Conservation (phyloP, 179 eudicot species). For the Beta macrorhiza region DNA sequence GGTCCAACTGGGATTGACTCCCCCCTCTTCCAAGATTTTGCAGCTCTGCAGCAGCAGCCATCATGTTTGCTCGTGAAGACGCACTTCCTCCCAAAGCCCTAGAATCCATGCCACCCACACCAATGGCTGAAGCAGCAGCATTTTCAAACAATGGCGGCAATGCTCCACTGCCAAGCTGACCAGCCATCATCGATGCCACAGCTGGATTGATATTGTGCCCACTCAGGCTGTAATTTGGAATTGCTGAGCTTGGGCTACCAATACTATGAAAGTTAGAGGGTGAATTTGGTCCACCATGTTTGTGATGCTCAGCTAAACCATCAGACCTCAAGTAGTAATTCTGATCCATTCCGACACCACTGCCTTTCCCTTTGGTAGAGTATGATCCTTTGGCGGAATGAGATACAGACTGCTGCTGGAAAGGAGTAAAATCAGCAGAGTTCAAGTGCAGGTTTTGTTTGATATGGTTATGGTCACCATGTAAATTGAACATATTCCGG, state of each 20-base stretch:
- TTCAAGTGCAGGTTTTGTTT: slow-evolving; percentile 43
- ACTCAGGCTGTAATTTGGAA: slow-evolving; percentile 63
- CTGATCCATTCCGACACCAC: slow-evolving; percentile 33
- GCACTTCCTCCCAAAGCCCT: slow-evolving; percentile 38
- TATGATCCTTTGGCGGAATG: slow-evolving; percentile 39
- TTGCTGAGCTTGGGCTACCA: slow-evolving; percentile 56
- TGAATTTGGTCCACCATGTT: slow-evolving; percentile 52
- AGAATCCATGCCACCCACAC: slow-evolving; percentile 41
- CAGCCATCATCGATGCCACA: slow-evolving; percentile 62
- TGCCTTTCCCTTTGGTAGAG: slow-evolving; percentile 34
- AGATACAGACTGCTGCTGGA: slow-evolving; percentile 46
- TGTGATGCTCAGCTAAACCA: slow-evolving; percentile 53
- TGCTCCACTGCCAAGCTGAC: slow-evolving; percentile 56
- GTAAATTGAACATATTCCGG: slow-evolving; percentile 49
- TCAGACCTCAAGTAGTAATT: slow-evolving; percentile 40
- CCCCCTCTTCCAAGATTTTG: slow-evolving; percentile 39
- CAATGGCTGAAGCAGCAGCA: slow-evolving; percentile 51
- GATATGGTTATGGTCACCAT: slow-evolving; percentile 47
- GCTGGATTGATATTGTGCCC: slow-evolving; percentile 70
- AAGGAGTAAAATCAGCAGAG: slow-evolving; percentile 47
- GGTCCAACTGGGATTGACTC: slow-evolving; percentile 43
- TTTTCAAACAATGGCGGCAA: slow-evolving; percentile 45
- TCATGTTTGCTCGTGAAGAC: slow-evolving; percentile 38
- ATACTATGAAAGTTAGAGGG: slow-evolving; percentile 50
- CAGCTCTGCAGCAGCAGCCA: slow-evolving; percentile 43